Evolutionary conservation across 495 filamentous ascomycete species (phyloP).

Genomic region (Pseudevernia furfuracea): DNA sequence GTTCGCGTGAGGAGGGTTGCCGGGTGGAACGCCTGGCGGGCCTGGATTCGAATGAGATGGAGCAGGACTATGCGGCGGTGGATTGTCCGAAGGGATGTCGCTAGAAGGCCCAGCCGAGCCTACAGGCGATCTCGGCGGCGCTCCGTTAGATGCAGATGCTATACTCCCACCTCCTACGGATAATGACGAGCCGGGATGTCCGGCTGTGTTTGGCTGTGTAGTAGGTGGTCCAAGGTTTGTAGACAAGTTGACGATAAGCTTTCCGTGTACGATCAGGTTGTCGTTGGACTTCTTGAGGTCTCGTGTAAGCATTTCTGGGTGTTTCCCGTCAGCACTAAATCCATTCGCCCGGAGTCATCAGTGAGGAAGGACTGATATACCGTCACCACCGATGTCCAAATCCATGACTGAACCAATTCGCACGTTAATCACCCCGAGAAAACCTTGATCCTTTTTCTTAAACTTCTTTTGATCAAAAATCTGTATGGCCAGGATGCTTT

Average conservation of each 20-base stretch:
- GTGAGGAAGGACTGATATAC: constrained; percentile 45
- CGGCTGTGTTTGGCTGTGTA: constrained; percentile 35
- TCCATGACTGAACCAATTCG: constrained; percentile 90
- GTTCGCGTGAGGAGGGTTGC: constrained; percentile 38
- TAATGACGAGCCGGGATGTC: constrained; percentile 28
- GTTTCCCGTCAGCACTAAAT: constrained; percentile 15
- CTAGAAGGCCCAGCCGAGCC: constrained; percentile 14
- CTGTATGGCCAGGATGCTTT: constrained; percentile 93
- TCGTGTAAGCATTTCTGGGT: constrained; percentile 87
- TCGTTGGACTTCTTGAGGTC: constrained; percentile 98
- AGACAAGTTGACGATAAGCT: constrained; percentile 90
- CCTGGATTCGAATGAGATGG: constrained; percentile 35
- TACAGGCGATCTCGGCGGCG: constrained; percentile 24
- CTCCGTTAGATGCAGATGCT: constrained; percentile 24
- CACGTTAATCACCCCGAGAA: constrained; percentile 95
- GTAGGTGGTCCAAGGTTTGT: constrained; percentile 65
- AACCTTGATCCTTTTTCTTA: constrained; percentile 99
- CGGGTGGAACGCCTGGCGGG: constrained; percentile 36
- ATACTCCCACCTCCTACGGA: constrained; percentile 20
- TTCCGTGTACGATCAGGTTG: constrained; percentile 94
- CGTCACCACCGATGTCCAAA: constrained; percentile 79
- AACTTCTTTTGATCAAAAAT: constrained; percentile 99
- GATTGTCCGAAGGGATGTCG: constrained; percentile 19
- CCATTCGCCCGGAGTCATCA: not conserved
- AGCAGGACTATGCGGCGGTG: constrained; percentile 33